A percentile compares a stretch with the other conserved stretches of the same genome.
phyloP scores from a whole-genome alignment of 352 stramenopile species.

The Phytophthora macrochlamydospora region DNA sequence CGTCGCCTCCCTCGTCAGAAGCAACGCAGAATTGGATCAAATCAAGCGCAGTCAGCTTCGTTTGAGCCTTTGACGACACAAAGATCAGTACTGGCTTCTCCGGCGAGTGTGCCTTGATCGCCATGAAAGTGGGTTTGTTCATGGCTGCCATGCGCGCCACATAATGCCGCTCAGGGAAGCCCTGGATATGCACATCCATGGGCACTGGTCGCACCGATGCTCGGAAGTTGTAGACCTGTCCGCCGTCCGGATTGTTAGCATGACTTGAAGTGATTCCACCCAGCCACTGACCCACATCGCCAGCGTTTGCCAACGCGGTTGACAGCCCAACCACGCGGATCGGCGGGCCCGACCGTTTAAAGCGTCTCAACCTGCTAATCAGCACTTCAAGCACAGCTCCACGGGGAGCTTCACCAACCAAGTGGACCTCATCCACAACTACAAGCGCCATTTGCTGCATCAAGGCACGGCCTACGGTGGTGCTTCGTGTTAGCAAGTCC shows the following conservation, averaged over 20 bases:
- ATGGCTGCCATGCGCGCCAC: conserved; percentile 98
- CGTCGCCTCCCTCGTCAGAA: conserved; percentile 75
- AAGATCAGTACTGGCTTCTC: conserved; percentile 97
- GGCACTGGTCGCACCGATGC: conserved; percentile 96
- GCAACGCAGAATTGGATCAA: conserved; percentile 94
- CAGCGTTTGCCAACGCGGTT: conserved; percentile 96
- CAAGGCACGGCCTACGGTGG: conserved; percentile 65
- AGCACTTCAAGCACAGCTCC: conserved; percentile 94
- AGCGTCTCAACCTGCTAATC: conserved; percentile 81
- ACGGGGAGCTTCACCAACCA: conserved; percentile 94
- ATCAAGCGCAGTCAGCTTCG: conserved; percentile 96
- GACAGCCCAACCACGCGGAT: conserved; percentile 96
- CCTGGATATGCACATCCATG: conserved; percentile 97
- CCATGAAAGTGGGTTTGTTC: conserved; percentile 99
- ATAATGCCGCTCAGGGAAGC: conserved; percentile 97
- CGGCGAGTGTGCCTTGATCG: conserved; percentile 95
- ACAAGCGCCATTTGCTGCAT: conserved; percentile 89
- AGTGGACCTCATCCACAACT: conserved; percentile 98
- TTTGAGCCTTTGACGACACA: conserved; percentile 98
- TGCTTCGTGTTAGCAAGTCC: conserved; percentile 96
- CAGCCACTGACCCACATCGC: conserved; percentile 97
- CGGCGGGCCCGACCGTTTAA: conserved; percentile 62
- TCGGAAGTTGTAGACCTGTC: conserved; percentile 94
- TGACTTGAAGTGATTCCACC: conserved; percentile 85
- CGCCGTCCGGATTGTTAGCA: conserved; percentile 32